Conservation (phyloP, 2,329 filamentous ascomycete species). For the Sclerotinia spermophila region DNA sequence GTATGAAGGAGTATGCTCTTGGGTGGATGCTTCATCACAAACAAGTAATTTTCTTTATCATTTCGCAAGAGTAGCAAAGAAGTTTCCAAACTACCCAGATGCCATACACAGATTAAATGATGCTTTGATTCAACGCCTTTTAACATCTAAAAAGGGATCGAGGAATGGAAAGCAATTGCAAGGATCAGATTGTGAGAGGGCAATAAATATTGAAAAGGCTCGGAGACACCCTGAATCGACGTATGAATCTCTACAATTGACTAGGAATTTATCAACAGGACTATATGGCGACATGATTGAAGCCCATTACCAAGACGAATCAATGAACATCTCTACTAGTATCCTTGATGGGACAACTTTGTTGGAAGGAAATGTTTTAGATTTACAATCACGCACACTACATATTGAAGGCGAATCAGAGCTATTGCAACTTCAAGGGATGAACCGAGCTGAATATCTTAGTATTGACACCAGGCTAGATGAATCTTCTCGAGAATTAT, state of each 20-base stretch:
- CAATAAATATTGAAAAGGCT: not conserved
- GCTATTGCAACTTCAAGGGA: not conserved
- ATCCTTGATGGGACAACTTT: not conserved
- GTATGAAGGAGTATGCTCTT: not conserved
- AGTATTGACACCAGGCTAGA: not conserved
- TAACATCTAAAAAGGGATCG: not conserved
- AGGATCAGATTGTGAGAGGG: not conserved
- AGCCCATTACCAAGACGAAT: not conserved
- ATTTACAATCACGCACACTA: not conserved
- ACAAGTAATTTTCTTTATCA: conserved; percentile 2
- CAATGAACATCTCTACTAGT: not conserved
- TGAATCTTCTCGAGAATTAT: not conserved
- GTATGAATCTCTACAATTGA: not conserved
- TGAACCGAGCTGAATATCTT: not conserved
- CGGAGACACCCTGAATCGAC: not conserved
- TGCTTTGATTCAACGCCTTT: not conserved
- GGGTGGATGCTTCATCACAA: not conserved
- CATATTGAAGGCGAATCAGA: not conserved
- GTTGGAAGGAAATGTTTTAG: not conserved
- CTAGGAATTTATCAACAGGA: not conserved
- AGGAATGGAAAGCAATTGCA: not conserved
- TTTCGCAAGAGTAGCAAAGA: conserved; percentile 1
- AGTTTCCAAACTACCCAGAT: not conserved
- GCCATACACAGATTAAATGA: not conserved
- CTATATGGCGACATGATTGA: not conserved